Percentiles rank a stretch among this genome's conserved stretches.
phyloP scores from a whole-genome alignment of 768 basidiomycete genomes.

The Termitomyces sp. region DNA sequence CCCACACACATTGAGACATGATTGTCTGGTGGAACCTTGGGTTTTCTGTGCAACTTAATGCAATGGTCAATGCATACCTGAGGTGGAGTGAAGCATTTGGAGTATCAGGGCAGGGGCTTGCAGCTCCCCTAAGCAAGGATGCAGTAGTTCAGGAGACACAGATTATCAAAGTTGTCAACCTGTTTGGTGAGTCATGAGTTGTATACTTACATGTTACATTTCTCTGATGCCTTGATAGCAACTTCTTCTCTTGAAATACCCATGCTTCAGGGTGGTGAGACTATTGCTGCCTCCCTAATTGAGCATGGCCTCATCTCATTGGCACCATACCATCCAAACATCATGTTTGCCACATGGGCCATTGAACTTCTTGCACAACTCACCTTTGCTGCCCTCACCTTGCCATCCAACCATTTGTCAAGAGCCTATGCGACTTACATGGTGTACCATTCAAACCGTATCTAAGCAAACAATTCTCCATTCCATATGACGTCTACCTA shows the following conservation, averaged over 20 bases:
- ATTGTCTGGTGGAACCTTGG: background rate
- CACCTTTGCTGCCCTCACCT: background rate
- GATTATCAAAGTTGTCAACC: background rate
- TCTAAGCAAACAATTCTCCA: conserved; percentile 11
- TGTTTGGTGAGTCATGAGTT: background rate
- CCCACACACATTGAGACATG: no score
- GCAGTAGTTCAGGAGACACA: no score
- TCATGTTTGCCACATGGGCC: background rate
- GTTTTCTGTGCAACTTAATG: background rate
- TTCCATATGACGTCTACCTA: conserved; percentile 19
- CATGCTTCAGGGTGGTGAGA: background rate
- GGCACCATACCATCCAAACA: no score
- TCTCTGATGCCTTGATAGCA: background rate
- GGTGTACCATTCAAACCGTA: conserved; percentile 15
- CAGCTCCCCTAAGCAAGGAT: no score
- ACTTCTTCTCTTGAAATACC: background rate
- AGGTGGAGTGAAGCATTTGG: background rate
- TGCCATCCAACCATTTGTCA: no score
- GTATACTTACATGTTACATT: background rate
- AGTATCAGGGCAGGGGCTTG: no score
- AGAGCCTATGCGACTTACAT: no score
- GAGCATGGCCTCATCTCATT: no score
- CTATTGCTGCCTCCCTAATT: no score
- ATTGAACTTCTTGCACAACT: background rate
- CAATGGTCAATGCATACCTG: background rate